Conservation (phyloP, 2,329 filamentous ascomycete species). For the Venturia oleaginea region DNA sequence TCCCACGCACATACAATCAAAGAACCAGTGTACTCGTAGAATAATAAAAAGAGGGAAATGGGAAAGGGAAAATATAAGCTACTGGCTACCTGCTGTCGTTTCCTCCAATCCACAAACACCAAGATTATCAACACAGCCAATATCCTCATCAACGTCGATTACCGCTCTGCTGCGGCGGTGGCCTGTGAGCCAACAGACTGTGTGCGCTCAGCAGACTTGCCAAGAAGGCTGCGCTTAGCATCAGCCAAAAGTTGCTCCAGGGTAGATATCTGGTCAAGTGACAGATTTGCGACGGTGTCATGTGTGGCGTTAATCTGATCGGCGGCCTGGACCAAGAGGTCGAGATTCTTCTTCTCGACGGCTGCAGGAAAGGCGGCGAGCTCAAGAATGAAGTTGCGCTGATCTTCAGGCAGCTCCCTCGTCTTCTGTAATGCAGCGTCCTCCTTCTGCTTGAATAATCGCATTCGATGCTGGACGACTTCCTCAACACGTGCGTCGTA, state of each 20-base stretch:
- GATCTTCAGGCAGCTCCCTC: background rate
- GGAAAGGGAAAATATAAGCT: background rate
- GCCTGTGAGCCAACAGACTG: slow-evolving; percentile 2
- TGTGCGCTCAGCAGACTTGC: background rate
- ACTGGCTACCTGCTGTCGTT: background rate
- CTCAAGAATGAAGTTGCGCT: background rate
- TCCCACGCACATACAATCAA: background rate
- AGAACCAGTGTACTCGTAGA: background rate
- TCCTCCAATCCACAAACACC: background rate
- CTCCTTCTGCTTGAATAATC: background rate
- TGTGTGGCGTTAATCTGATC: background rate
- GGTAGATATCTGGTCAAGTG: background rate
- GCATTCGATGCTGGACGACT: background rate
- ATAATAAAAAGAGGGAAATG: background rate
- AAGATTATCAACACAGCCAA: too few species aligned
- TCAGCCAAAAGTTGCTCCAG: slow-evolving; percentile 1
- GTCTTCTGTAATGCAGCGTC: background rate
- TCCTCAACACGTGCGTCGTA: background rate
- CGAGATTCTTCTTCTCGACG: background rate
- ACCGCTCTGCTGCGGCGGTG: background rate
- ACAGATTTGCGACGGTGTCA: background rate
- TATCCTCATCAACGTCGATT: background rate
- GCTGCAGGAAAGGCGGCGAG: background rate
- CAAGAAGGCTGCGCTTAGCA: background rate
- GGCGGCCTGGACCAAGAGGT: background rate